Conservation (phyloP, 192 early-diverging fungal species). For the Podila clonocystis region DNA sequence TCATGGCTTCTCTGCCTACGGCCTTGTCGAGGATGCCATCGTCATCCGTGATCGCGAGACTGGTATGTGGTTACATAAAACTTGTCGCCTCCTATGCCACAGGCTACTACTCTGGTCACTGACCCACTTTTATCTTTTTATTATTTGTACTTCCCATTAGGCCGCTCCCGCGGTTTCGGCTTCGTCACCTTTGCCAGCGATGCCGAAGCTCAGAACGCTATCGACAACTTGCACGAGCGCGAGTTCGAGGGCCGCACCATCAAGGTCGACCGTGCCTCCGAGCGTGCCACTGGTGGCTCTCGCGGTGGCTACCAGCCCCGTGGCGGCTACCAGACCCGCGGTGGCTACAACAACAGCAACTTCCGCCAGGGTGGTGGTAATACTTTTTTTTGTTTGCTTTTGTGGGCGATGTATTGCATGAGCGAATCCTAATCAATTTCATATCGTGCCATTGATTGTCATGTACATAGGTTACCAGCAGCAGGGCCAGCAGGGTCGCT, state of each 20-base stretch:
- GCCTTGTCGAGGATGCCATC: slow-evolving; percentile 69
- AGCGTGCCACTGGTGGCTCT: slow-evolving; percentile 33
- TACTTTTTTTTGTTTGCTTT: neutral
- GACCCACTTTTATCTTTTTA: neutral
- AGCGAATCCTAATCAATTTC: too few relatives aligned
- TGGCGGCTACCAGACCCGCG: too few relatives aligned
- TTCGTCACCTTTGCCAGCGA: slow-evolving; percentile 73
- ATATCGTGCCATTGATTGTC: neutral
- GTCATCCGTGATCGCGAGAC: slow-evolving; percentile 80
- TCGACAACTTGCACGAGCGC: slow-evolving; percentile 66
- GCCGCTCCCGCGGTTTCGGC: slow-evolving; percentile 85
- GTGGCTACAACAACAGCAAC: slow-evolving; percentile 8
- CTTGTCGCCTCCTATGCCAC: neutral
- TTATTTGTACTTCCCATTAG: slow-evolving; percentile 36
- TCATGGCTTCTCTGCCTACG: slow-evolving; percentile 68
- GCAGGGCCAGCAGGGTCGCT: slow-evolving; percentile 31
- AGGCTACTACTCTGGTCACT: neutral
- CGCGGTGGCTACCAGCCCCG: slow-evolving; percentile 29
- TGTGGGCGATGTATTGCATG: neutral
- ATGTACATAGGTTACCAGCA: slow-evolving; percentile 1
- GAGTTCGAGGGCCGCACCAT: slow-evolving; percentile 82
- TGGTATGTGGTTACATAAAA: slow-evolving; percentile 59
- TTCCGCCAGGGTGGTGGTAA: slow-evolving; percentile 5
- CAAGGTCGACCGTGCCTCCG: slow-evolving; percentile 60
- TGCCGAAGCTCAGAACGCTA: slow-evolving; percentile 65